A percentile compares a stretch with the other conserved stretches of the same genome.
phyloP scores from a whole-genome alignment of 179 eudicot species.

The Vitellaria paradoxa region DNA sequence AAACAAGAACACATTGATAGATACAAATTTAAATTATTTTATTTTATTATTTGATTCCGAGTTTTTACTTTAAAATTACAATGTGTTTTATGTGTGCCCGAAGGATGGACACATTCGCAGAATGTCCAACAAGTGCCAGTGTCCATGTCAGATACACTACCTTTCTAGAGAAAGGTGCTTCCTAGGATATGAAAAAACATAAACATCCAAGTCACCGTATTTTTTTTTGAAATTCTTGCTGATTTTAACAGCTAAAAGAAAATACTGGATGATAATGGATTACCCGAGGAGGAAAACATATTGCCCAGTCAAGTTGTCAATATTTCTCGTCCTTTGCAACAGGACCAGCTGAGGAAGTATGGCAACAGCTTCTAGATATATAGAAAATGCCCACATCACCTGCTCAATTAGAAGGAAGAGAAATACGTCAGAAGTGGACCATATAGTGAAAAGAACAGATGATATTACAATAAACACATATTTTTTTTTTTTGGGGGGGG shows the following conservation, averaged over 20 bases:
- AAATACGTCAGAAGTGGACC: conserved; percentile 14
- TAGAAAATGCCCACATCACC: conserved; percentile 97
- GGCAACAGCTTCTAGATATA: conserved; percentile 94
- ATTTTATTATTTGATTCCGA: too few species aligned
- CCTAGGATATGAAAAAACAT: neutral
- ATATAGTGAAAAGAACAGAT: neutral
- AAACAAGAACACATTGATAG: too few species aligned
- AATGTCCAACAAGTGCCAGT: too few species aligned
- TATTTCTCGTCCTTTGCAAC: conserved; percentile 96
- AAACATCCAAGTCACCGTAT: neutral
- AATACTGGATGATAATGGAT: conserved; percentile 17
- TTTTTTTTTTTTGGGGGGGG: too few species aligned
- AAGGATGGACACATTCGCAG: too few species aligned
- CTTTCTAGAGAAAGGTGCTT: neutral
- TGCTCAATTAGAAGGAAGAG: conserved; percentile 29
- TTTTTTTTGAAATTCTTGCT: neutral
- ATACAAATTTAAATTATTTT: too few species aligned
- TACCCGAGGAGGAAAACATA: conserved; percentile 94
- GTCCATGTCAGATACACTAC: too few species aligned
- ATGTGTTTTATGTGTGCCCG: too few species aligned
- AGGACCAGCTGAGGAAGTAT: conserved; percentile 93
- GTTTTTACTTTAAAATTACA: too few species aligned
- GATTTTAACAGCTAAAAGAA: conserved; percentile 4
- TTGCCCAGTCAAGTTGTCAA: conserved; percentile 97
- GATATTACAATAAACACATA: neutral